These are phyloP conservation scores for Annulohypoxylon bovei DNA, from an alignment of 495 filamentous ascomycete genomes.

Conservation along the genomic window DNA sequence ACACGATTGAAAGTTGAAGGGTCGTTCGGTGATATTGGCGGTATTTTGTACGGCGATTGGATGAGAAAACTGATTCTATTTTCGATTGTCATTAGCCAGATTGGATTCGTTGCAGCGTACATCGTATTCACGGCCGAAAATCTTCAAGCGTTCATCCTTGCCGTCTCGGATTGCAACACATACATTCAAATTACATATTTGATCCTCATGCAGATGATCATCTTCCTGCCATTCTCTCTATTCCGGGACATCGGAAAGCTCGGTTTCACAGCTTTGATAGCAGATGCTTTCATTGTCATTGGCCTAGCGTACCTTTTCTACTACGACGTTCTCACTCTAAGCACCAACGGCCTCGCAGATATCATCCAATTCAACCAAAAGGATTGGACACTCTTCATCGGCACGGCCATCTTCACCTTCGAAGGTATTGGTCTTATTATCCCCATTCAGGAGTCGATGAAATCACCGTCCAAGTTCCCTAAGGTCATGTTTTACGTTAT, in stretches of 20 bases:
- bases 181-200: constrained; percentile 86
- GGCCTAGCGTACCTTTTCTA: constrained; percentile 95
- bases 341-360: constrained; percentile 80
- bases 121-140: constrained; percentile 98
- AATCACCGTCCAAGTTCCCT: constrained; percentile 85
- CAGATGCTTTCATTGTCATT: constrained; percentile 92
- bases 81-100: constrained; percentile 92
- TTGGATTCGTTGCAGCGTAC: constrained; percentile 97
- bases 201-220: constrained; percentile 90
- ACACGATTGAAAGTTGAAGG: constrained; percentile 84
- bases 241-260: constrained; percentile 96
- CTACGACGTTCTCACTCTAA: constrained; percentile 88
- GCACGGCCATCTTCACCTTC: constrained; percentile 98
- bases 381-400: constrained; percentile 96
- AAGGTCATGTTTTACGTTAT: constrained; percentile 86
- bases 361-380: constrained; percentile 85
- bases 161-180: constrained; percentile 81
- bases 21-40: constrained; percentile 97
- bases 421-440: constrained; percentile 99
- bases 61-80: constrained; percentile 87
- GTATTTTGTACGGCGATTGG: constrained; percentile 86
- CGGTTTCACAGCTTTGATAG: constrained; percentile 87
- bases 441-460: constrained; percentile 97
- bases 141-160: constrained; percentile 88
- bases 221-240: constrained; percentile 92